phyloP scores from a whole-genome alignment of 345 rosid species.

The Psidium friedrichsthalianum region DNA sequence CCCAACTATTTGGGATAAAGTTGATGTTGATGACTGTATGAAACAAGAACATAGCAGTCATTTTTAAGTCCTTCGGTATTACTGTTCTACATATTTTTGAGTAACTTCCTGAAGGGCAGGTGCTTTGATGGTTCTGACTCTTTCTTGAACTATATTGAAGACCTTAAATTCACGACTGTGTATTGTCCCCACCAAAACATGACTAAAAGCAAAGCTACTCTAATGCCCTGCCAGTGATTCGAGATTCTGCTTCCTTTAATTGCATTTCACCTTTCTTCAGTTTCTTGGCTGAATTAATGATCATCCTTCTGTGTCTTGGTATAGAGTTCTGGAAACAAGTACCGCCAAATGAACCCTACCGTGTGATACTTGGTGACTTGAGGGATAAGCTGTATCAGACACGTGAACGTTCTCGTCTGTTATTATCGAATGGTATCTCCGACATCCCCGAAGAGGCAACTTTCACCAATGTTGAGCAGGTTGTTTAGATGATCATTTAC shows the following conservation, averaged over 20 bases:
- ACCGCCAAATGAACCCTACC: conserved; percentile 53
- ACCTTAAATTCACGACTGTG: background rate
- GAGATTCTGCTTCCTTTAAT: background rate
- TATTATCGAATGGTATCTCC: conserved; percentile 34
- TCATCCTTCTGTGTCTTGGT: background rate
- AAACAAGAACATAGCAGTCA: background rate
- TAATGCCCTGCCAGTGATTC: background rate
- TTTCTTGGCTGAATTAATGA: background rate
- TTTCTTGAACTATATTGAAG: background rate
- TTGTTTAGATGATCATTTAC: background rate
- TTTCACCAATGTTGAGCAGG: conserved; percentile 48
- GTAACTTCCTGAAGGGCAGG: background rate
- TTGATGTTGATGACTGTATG: background rate
- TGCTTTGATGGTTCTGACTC: background rate
- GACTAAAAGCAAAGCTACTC: background rate
- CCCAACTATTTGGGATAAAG: too few relatives aligned
- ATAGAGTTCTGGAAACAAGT: conserved; percentile 79
- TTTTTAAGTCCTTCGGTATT: background rate
- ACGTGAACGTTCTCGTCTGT: conserved; percentile 54
- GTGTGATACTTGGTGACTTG: conserved; percentile 59
- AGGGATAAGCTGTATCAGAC: conserved; percentile 56
- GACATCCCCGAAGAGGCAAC: conserved; percentile 53
- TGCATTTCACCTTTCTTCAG: background rate
- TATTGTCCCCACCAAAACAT: background rate
- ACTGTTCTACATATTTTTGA: background rate